Percentiles rank a stretch among this genome's conserved stretches.
Conservation (phyloP, 1,284 basidiomycete genomes). For the Kalmanozyma brasiliensis region DNA sequence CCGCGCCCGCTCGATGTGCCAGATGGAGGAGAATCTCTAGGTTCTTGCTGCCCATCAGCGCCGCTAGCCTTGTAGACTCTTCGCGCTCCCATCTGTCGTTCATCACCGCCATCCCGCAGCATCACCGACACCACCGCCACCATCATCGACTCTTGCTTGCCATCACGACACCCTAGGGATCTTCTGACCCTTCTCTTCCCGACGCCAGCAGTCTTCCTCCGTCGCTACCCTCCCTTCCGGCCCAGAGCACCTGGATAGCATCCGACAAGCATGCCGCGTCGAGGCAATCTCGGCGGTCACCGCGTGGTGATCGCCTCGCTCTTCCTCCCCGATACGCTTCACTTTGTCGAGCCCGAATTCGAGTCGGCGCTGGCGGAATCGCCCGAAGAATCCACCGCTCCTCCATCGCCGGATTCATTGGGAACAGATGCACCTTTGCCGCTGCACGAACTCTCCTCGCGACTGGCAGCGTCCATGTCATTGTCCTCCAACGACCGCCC, state of each 20-base stretch:
- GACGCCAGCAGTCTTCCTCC: neutral
- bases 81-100: neutral
- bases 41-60: neutral
- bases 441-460: slow-evolving; percentile 49
- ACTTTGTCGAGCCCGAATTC: slow-evolving; percentile 45
- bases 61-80: neutral
- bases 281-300: slow-evolving; percentile 51
- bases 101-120: too few relatives aligned
- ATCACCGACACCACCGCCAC: neutral
- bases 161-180: neutral
- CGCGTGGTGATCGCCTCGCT: slow-evolving; percentile 65
- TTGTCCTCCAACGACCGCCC: slow-evolving; percentile 18
- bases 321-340: slow-evolving; percentile 59
- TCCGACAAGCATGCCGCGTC: slow-evolving; percentile 36
- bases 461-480: slow-evolving; percentile 47
- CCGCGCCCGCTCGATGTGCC: neutral
- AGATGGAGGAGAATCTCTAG: too few relatives aligned
- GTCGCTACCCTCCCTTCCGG: neutral
- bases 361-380: slow-evolving; percentile 38
- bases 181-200: too few relatives aligned
- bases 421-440: slow-evolving; percentile 38
- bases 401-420: slow-evolving; percentile 37
- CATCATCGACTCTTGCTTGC: neutral
- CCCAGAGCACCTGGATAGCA: neutral
- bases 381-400: slow-evolving; percentile 43